These are phyloP conservation scores for Gynochthodes officinalis DNA, from an alignment of 257 asterid genomes.

Conservation along the genomic window DNA sequence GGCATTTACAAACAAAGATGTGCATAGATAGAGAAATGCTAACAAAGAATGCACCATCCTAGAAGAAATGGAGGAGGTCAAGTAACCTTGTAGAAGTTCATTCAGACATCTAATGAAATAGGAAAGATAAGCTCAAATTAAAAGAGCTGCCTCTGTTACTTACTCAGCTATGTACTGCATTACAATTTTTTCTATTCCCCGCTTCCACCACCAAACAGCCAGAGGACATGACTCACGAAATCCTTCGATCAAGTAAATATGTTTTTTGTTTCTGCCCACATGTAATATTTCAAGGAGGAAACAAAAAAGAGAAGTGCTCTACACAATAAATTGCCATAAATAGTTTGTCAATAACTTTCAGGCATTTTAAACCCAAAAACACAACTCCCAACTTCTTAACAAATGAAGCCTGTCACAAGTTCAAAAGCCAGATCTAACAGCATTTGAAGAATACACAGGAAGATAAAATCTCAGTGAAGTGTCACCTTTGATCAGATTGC, in stretches of 20 bases:
- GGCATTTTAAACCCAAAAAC: neutral
- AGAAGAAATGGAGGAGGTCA: too few species aligned
- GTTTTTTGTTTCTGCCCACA: neutral
- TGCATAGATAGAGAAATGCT: too few species aligned
- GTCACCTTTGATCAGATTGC: slow-evolving; percentile 41
- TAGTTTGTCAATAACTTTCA: neutral
- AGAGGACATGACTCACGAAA: neutral
- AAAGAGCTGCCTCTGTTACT: too few species aligned
- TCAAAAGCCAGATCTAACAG: neutral
- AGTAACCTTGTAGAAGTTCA: too few species aligned
- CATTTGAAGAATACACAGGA: neutral
- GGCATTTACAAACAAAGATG: too few species aligned
- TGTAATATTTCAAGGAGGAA: neutral
- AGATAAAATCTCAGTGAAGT: neutral
- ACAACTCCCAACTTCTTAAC: neutral
- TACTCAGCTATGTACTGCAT: neutral
- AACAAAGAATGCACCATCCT: too few species aligned
- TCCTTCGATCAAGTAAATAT: neutral
- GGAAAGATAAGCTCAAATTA: neutral
- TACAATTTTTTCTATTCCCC: neutral
- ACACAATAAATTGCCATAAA: neutral
- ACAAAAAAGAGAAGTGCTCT: neutral
- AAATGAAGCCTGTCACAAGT: neutral
- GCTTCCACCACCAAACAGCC: neutral
- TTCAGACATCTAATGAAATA: too few species aligned